Conservation (phyloP, 495 filamentous ascomycete genomes). For the Lasiosphaeria hispida region DNA sequence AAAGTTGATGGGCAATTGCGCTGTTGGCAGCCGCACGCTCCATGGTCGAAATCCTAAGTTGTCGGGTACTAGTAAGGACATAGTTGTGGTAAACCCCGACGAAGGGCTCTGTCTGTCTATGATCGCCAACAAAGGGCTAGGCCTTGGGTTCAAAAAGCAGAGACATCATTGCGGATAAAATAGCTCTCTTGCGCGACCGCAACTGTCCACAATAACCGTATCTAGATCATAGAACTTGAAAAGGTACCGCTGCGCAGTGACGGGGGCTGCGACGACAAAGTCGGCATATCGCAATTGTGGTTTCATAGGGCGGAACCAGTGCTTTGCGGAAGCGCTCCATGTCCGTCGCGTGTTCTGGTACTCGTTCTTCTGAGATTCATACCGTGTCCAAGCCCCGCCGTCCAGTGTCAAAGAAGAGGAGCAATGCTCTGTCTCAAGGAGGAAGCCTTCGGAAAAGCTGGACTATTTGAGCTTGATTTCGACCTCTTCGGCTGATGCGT, state of each 20-base stretch:
- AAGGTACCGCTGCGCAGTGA: constrained; percentile 20
- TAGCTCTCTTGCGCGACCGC: constrained; percentile 27
- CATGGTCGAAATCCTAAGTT: constrained; percentile 26
- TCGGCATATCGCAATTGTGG: constrained; percentile 19
- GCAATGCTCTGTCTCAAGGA: too few species aligned
- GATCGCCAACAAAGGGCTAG: constrained; percentile 30
- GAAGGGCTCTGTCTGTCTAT: constrained; percentile 27
- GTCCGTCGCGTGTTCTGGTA: not conserved
- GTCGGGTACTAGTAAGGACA: not conserved
- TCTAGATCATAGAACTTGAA: constrained; percentile 24
- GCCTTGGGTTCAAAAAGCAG: constrained; percentile 27
- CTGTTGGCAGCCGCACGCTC: constrained; percentile 16
- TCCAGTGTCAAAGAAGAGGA: too few species aligned
- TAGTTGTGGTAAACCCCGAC: constrained; percentile 13
- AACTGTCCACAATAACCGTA: constrained; percentile 28
- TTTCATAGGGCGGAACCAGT: constrained; percentile 20
- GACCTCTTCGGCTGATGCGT: too few species aligned
- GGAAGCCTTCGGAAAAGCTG: too few species aligned
- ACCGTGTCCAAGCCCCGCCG: too few species aligned
- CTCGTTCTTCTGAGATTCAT: too few species aligned
- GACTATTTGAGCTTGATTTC: too few species aligned
- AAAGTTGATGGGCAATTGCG: constrained; percentile 17
- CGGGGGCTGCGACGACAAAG: constrained; percentile 29
- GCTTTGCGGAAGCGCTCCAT: not conserved
- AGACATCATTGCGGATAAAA: constrained; percentile 22